Evolutionary conservation across 2,329 filamentous ascomycete species (phyloP).

Genomic region (Diaporthe eres): DNA sequence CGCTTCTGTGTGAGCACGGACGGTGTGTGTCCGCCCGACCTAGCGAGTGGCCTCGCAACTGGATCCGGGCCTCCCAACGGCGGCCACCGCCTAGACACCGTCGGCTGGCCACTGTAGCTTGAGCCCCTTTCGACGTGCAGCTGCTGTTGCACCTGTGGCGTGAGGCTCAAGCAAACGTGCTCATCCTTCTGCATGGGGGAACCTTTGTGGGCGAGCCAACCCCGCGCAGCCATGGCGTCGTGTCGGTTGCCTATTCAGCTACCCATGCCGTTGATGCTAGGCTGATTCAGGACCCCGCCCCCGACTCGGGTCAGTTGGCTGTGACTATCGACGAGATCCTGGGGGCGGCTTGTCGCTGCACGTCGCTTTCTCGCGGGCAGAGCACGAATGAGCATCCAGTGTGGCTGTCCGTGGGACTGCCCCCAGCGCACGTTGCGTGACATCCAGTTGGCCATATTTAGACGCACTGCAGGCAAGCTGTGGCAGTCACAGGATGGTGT

Average conservation of each 20-base stretch:
- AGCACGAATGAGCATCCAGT: conserved; percentile 31
- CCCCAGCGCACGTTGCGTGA: conserved; percentile 24
- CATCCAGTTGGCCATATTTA: conserved; percentile 35
- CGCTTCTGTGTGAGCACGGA: conserved; percentile 21
- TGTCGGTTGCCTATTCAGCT: conserved; percentile 29
- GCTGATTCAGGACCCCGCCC: conserved; percentile 28
- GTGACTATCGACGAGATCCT: conserved; percentile 20
- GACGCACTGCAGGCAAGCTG: conserved; percentile 22
- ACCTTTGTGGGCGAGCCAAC: conserved; percentile 9
- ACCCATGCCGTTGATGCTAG: conserved; percentile 28
- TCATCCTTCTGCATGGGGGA: conserved; percentile 19
- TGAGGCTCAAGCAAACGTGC: conserved; percentile 34
- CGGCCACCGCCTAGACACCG: conserved; percentile 27
- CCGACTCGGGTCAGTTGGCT: conserved; percentile 30
- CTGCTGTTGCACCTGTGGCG: conserved; percentile 26
- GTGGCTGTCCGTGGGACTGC: conserved; percentile 10
- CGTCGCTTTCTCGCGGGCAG: conserved; percentile 27
- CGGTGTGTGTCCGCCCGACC: conserved; percentile 25
- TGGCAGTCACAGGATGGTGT: conserved; percentile 25
- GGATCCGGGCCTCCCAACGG: conserved; percentile 18
- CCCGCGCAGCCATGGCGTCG: conserved; percentile 24
- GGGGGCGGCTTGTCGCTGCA: conserved; percentile 28
- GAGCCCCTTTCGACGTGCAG: conserved; percentile 35
- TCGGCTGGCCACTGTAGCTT: conserved; percentile 18
- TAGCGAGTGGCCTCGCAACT: background rate